phyloP scores from a whole-genome alignment of 2,329 filamentous ascomycete species.

The Fusarium newnesense region DNA sequence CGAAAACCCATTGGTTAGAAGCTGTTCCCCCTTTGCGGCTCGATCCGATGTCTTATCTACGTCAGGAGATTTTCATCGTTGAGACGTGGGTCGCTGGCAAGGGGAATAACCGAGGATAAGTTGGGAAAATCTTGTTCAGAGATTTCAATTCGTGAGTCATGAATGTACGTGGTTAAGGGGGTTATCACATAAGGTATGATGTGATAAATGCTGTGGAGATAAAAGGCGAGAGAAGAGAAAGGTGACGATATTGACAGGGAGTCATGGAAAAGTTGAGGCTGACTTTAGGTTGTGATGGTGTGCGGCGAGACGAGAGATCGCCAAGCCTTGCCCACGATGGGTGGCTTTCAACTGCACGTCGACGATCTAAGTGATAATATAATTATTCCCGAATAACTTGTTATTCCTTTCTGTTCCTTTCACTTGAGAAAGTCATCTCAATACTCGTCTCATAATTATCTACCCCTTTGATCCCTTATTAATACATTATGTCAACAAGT shows the following conservation, averaged over 20 bases:
- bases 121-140: neutral
- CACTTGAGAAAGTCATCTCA: fast-evolving
- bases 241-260: neutral
- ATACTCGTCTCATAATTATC: neutral
- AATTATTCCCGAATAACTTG: neutral
- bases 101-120: slow-evolving; percentile 43
- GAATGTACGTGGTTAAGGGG: neutral
- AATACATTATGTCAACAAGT: neutral
- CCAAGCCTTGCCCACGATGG: slow-evolving; percentile 6
- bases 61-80: slow-evolving; percentile 36
- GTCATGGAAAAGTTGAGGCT: slow-evolving; percentile 10
- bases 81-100: slow-evolving; percentile 12
- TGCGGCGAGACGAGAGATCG: slow-evolving; percentile 16
- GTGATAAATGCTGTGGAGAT: neutral
- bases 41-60: slow-evolving; percentile 28
- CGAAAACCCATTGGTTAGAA: slow-evolving; percentile 25
- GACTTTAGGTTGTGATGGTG: slow-evolving; percentile 8
- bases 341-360: neutral
- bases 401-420: too few relatives aligned
- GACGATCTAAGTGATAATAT: neutral
- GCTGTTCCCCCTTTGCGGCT: slow-evolving; percentile 21
- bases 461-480: neutral
- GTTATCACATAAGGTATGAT: neutral
- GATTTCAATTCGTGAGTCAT: slow-evolving; percentile 1
- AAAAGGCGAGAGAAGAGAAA: neutral